A percentile compares a stretch with the other conserved stretches of the same genome.
These are phyloP conservation scores for Mucor plumbeus DNA, from an alignment of 371 early-diverging fungal species.

Conservation along the genomic window DNA sequence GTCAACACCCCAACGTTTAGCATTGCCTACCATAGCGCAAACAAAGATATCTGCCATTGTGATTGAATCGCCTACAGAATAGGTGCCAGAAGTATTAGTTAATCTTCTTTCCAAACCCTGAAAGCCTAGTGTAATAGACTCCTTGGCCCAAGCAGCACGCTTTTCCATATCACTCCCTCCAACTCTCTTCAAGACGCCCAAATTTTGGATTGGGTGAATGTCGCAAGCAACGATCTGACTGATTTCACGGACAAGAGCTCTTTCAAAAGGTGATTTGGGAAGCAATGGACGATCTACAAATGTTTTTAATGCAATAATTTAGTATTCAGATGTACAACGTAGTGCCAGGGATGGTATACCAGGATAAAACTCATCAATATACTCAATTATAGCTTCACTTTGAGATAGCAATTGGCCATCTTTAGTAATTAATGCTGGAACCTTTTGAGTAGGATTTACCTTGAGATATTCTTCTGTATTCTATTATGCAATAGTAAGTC, in stretches of 20 bases:
- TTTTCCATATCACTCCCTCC: conserved; percentile 55
- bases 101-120: conserved; percentile 73
- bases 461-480: conserved; percentile 55
- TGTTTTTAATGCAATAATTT: neutral
- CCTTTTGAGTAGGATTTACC: conserved; percentile 70
- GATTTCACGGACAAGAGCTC: conserved; percentile 77
- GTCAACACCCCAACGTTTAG: conserved; percentile 74
- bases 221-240: conserved; percentile 78
- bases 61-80: conserved; percentile 81
- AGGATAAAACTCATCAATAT: conserved; percentile 82
- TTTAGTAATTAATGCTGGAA: conserved; percentile 72
- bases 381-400: conserved; percentile 87
- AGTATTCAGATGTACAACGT: too few relatives aligned
- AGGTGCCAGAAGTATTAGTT: conserved; percentile 66
- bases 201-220: conserved; percentile 90
- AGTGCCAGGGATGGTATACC: conserved; percentile 26
- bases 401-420: conserved; percentile 65
- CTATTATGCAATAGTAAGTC: conserved; percentile 29
- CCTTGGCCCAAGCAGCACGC: conserved; percentile 67
- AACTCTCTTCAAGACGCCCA: conserved; percentile 69
- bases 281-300: conserved; percentile 62
- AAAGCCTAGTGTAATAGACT: conserved; percentile 71
- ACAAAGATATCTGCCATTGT: conserved; percentile 88
- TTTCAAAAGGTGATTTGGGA: conserved; percentile 69
- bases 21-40: conserved; percentile 85